These are phyloP conservation scores for Scalesia atractyloides DNA, from an alignment of 129 eudicot species.

Conservation along the genomic window DNA sequence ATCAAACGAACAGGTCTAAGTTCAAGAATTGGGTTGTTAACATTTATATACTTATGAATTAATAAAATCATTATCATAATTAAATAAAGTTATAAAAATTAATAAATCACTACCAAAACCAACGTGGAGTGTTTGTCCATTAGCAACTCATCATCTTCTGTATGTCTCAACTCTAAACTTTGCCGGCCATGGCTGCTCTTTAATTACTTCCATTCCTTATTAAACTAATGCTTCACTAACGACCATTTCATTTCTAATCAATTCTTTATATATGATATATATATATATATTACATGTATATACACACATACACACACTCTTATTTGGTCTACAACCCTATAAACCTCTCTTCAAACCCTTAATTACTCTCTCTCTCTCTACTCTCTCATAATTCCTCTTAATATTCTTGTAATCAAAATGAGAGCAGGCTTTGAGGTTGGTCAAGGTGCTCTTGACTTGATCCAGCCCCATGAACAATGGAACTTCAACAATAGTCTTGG, in stretches of 20 bases:
- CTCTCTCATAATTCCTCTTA: constrained; percentile 4
- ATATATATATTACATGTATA: constrained; percentile 13
- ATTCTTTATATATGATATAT: constrained; percentile 4
- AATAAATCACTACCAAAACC: constrained; percentile 51
- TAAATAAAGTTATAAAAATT: neutral
- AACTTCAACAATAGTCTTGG: constrained; percentile 40
- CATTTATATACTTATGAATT: constrained; percentile 22
- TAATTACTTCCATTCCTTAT: constrained; percentile 19
- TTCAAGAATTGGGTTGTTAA: constrained; percentile 29
- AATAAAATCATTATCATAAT: constrained; percentile 22
- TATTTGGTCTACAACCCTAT: constrained; percentile 54
- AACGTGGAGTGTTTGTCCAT: constrained; percentile 56
- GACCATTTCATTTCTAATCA: constrained; percentile 40
- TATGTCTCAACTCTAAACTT: constrained; percentile 55
- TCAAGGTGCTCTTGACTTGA: constrained; percentile 50
- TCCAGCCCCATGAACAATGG: constrained; percentile 68
- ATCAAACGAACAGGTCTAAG: constrained; percentile 32
- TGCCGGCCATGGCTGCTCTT: constrained; percentile 70
- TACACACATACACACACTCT: constrained; percentile 17
- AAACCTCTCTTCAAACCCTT: constrained; percentile 24
- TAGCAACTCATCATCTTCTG: constrained; percentile 40
- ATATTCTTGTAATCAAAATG: constrained; percentile 27
- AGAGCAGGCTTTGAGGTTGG: constrained; percentile 48
- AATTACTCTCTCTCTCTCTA: constrained; percentile 13
- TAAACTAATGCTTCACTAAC: constrained; percentile 12